Evolutionary conservation across 371 early-diverging fungal genomes (phyloP).

Genomic region (Rhizopus stolonifer): DNA sequence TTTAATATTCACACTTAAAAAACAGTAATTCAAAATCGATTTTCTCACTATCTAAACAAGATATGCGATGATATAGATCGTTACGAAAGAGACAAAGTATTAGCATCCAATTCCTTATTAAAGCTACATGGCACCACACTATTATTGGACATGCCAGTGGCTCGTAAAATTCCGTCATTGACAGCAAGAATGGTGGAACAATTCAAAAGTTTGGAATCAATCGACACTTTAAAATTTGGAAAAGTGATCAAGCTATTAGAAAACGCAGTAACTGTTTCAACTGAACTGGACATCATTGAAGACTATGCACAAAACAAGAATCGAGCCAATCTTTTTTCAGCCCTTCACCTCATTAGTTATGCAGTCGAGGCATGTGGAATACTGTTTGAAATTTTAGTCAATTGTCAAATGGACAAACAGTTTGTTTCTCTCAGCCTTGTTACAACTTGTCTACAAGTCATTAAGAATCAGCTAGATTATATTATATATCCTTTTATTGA

Average conservation of each 20-base stretch:
- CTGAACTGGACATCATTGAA: constrained; percentile 21
- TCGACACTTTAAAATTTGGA: constrained; percentile 14
- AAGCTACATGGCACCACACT: constrained; percentile 17
- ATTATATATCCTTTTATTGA: constrained; percentile 44
- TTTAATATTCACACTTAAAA: not conserved
- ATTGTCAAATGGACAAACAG: constrained; percentile 31
- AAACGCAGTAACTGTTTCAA: constrained; percentile 8
- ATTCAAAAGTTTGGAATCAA: constrained; percentile 5
- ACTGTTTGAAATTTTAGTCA: constrained; percentile 28
- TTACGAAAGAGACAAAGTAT: constrained; percentile 9
- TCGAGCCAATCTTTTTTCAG: not conserved
- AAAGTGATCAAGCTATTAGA: constrained; percentile 25
- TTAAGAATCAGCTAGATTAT: constrained; percentile 33
- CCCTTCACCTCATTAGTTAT: constrained; percentile 1
- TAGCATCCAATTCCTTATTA: constrained; percentile 8
- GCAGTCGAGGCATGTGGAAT: constrained; percentile 29
- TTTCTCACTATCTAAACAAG: constrained; percentile 15
- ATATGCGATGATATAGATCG: constrained; percentile 20
- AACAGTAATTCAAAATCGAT: constrained; percentile 12
- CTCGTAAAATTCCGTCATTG: constrained; percentile 7
- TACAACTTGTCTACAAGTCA: constrained; percentile 30
- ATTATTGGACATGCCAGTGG: constrained; percentile 16
- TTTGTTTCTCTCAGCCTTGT: constrained; percentile 27
- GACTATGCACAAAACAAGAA: constrained; percentile 9
- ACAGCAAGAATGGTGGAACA: not conserved